phyloP scores from a whole-genome alignment of 1,284 basidiomycete species.

The Cryptococcus depauperatus region DNA sequence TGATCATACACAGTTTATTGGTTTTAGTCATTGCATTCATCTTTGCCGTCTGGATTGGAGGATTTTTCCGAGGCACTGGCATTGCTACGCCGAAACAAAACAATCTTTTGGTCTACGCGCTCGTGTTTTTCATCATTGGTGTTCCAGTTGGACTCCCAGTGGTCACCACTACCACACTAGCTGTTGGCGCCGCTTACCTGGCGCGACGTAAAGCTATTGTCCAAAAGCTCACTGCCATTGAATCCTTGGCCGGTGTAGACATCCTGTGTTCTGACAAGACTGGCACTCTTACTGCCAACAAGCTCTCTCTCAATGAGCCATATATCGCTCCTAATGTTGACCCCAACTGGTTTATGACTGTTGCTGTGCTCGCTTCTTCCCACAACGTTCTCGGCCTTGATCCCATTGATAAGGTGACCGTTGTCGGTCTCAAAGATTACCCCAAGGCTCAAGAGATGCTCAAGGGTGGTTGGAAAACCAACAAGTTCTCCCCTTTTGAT shows the following conservation, averaged over 20 bases:
- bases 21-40: constrained; percentile 51
- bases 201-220: constrained; percentile 54
- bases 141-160: constrained; percentile 53
- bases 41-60: constrained; percentile 49
- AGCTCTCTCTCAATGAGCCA: constrained; percentile 53
- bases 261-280: constrained; percentile 56
- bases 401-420: constrained; percentile 54
- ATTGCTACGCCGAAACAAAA: constrained; percentile 50
- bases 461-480: constrained; percentile 50
- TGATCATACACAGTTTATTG: constrained; percentile 36
- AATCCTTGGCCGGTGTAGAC: constrained; percentile 54
- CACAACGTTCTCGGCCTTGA: constrained; percentile 53
- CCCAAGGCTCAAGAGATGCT: constrained; percentile 51
- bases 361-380: constrained; percentile 52
- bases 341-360: constrained; percentile 49
- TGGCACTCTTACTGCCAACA: constrained; percentile 52
- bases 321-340: constrained; percentile 48
- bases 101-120: constrained; percentile 48
- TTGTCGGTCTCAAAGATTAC: constrained; percentile 52
- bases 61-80: constrained; percentile 48
- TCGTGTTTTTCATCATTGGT: constrained; percentile 48
- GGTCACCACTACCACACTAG: constrained; percentile 52
- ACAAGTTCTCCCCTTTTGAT: constrained; percentile 53
- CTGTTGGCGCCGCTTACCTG: constrained; percentile 54
- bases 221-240: constrained; percentile 56